Conservation (phyloP, 2,329 filamentous ascomycete genomes). For the Neoarthrinium moseri region DNA sequence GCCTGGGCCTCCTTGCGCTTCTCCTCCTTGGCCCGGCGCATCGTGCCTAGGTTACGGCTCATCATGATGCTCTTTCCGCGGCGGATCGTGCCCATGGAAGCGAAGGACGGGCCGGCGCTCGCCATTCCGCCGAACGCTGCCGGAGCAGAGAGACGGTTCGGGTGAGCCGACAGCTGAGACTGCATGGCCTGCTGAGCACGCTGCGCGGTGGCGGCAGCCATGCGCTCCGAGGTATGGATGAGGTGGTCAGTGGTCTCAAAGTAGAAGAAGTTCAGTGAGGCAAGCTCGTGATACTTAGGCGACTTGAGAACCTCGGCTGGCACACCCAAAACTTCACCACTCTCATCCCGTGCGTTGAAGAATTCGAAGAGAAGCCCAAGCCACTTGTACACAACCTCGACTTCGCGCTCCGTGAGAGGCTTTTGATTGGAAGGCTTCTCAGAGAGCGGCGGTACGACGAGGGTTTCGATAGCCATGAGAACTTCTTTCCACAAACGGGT, state of each 20-base stretch:
- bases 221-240: constrained; percentile 92
- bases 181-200: constrained; percentile 69
- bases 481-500: constrained; percentile 97
- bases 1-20: constrained; percentile 94
- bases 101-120: constrained; percentile 49
- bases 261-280: constrained; percentile 98
- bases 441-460: constrained; percentile 89
- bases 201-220: constrained; percentile 83
- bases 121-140: constrained; percentile 44
- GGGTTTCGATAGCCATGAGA: constrained; percentile 81
- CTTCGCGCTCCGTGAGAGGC: constrained; percentile 79
- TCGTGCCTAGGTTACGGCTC: constrained; percentile 89
- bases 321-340: constrained; percentile 81
- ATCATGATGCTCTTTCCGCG: constrained; percentile 85
- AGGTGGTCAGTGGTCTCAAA: constrained; percentile 89
- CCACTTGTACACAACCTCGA: constrained; percentile 96
- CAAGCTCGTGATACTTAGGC: constrained; percentile 96
- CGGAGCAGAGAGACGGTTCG: constrained; percentile 70
- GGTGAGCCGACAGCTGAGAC: constrained; percentile 39
- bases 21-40: constrained; percentile 93
- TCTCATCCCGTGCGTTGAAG: constrained; percentile 90
- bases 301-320: constrained; percentile 90
- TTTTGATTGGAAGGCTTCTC: constrained; percentile 90
- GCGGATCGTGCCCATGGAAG: constrained; percentile 68
- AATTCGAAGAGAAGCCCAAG: constrained; percentile 87